Base-by-base conservation (phyloP, 768 basidiomycete species). In the Roridomyces roridus region DNA sequence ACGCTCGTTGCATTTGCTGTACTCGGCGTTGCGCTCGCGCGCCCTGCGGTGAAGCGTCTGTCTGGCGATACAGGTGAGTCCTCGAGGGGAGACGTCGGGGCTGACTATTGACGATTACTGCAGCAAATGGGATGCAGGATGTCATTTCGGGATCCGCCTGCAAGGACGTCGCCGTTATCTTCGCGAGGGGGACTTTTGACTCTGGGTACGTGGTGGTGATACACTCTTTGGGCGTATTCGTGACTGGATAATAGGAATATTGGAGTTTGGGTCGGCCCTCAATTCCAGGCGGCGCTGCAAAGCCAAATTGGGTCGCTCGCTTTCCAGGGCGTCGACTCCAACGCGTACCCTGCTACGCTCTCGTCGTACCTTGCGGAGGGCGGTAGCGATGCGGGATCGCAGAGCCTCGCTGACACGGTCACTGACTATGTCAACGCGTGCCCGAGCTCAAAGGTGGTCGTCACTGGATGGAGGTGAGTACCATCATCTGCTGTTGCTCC, bases 191-290 rank as follows among this genome's bases (percentile, higher is more conserved):
- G 18, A 63, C 62, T 23, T 63, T 63, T 26, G 62, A 63, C 35
- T 63, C 62, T n/a, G 62, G 62, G 58, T 57, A 25, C 34, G 23
- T n/a, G 35, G 28, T 26, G 42, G 14, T 20, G 36, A 5, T 14
- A 4, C 20, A 11, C 20, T 15, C 14, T 18, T 20, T 4, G 8
- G n/a, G 21, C 54, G n/a, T 6, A 47, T 14, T 23, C 23, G 11
- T 29, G 14, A 41, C 42, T 31, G 10, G 31, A 10, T 34, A 34
- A 11, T 29, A 62, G 60, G 11, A 63, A 63, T 58, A 60, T 63
- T 14, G 62, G 62, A 25, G 57, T 59, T 28, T 63, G 62, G 62
- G 58, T 63, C 31, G 62, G 62, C 34, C 62, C 62, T 11, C 57
- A 63, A 20, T 60, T 60, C 58, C 17, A 57, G 17, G 20, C 55